These are phyloP conservation scores for Huntiella moniliformis DNA, from an alignment of 2,329 filamentous ascomycete species.

Conservation along the genomic window DNA sequence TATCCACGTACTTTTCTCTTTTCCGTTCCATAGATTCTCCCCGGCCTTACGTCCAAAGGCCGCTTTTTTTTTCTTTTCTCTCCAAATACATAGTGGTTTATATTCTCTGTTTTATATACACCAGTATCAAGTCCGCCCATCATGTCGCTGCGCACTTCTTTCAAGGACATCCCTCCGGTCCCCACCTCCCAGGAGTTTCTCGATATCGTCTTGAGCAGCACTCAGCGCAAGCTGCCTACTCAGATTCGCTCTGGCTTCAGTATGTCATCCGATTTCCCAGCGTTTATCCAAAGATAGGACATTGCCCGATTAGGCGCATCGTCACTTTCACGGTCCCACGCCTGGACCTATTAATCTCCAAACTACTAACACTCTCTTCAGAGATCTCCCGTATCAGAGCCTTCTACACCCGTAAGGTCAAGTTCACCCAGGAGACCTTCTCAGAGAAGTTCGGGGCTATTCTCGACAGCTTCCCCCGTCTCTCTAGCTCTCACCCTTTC, in stretches of 20 bases:
- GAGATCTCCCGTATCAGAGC: conserved; percentile 21
- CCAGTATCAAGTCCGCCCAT: neutral
- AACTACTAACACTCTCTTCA: conserved; percentile 2
- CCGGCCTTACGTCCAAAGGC: too few relatives aligned
- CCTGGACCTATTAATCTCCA: too few relatives aligned
- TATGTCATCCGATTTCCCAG: conserved; percentile 20
- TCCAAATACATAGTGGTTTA: too few relatives aligned
- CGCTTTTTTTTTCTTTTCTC: too few relatives aligned
- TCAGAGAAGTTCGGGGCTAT: conserved; percentile 82
- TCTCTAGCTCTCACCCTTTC: conserved; percentile 92
- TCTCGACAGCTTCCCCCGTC: conserved; percentile 77
- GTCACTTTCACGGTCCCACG: too few relatives aligned
- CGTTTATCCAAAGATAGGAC: neutral
- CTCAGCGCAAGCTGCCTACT: conserved; percentile 79
- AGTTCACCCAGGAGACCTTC: conserved; percentile 94
- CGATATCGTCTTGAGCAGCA: conserved; percentile 88
- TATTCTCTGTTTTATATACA: too few relatives aligned
- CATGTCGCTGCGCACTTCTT: conserved; percentile 27
- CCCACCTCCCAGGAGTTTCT: conserved; percentile 90
- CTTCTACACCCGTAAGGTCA: conserved; percentile 96
- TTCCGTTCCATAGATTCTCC: neutral
- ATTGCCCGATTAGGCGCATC: too few relatives aligned
- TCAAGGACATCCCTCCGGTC: conserved; percentile 69
- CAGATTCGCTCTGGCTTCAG: conserved; percentile 93
- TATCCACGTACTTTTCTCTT: neutral